These are phyloP conservation scores for Fagus crenata DNA, from an alignment of 306 rosid species.

Conservation along the genomic window DNA sequence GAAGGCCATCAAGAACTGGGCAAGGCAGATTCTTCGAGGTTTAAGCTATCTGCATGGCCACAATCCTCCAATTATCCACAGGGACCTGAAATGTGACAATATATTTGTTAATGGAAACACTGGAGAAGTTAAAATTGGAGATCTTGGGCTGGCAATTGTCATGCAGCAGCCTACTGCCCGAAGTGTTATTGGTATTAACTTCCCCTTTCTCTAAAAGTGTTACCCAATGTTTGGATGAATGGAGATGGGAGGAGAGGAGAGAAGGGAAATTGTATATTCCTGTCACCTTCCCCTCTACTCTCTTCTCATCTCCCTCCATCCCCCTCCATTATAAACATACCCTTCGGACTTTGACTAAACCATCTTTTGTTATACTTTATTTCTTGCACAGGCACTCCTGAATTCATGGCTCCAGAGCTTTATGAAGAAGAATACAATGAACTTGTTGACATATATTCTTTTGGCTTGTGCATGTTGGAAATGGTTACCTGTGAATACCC, in stretches of 20 bases:
- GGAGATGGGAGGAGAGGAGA: too few relatives aligned
- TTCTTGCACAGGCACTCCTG: conserved; percentile 74
- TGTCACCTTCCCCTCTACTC: too few relatives aligned
- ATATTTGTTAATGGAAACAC: conserved; percentile 81
- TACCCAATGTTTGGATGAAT: too few relatives aligned
- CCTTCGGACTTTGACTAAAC: background rate
- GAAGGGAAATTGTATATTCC: too few relatives aligned
- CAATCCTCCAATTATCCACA: conserved; percentile 78
- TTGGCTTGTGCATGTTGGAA: conserved; percentile 94
- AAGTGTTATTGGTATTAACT: conserved; percentile 69
- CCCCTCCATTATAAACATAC: too few relatives aligned
- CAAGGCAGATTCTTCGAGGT: conserved; percentile 85
- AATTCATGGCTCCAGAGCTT: conserved; percentile 98
- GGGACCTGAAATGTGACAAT: conserved; percentile 94
- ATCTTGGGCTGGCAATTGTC: conserved; percentile 86
- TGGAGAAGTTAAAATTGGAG: conserved; percentile 89
- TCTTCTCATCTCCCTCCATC: too few relatives aligned
- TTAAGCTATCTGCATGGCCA: conserved; percentile 73
- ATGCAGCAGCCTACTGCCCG: conserved; percentile 89
- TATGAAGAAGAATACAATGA: conserved; percentile 90
- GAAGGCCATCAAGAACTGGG: conserved; percentile 96
- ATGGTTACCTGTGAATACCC: conserved; percentile 91
- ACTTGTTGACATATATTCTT: conserved; percentile 92
- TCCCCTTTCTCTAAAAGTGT: conserved; percentile 3
- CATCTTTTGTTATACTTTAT: background rate